A percentile compares a stretch with the other conserved stretches of the same genome.
Conservation (phyloP, 106 monocot genomes). For the Amphibolis antarctica region DNA sequence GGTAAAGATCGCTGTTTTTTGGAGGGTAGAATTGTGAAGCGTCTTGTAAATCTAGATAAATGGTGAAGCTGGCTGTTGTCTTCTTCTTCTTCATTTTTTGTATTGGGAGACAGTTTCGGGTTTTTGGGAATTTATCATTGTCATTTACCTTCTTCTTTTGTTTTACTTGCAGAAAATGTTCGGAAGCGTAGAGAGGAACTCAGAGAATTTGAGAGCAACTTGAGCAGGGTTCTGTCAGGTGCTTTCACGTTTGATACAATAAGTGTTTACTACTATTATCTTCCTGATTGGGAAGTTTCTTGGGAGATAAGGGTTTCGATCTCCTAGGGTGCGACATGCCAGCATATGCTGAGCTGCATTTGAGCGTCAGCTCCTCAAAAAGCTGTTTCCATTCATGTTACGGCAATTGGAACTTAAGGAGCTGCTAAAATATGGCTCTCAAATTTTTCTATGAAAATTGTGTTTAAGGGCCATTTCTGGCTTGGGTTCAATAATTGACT, state of each 20-base stretch:
- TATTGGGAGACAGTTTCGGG: neutral
- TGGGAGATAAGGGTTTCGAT: no score
- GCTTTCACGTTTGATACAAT: neutral
- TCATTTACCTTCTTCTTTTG: neutral
- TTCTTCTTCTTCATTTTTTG: neutral
- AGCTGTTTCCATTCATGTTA: no score
- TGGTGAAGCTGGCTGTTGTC: neutral
- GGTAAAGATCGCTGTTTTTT: neutral
- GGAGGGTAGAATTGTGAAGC: neutral
- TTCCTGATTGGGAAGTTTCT: no score
- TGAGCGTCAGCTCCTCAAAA: no score
- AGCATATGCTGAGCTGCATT: no score
- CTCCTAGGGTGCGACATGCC: no score
- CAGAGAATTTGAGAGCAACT: neutral
- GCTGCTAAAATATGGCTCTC: no score
- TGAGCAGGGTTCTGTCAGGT: conserved; percentile 4
- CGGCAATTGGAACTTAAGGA: no score
- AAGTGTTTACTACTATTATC: neutral
- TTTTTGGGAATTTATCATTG: neutral
- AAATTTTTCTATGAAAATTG: no score
- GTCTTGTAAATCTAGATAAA: neutral
- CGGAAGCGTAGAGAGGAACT: conserved; percentile 1
- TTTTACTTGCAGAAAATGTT: neutral
- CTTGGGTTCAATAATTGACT: no score
- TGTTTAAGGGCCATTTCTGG: no score